Conservation (phyloP, 306 rosid genomes). For the Leucaena leucocephala region DNA sequence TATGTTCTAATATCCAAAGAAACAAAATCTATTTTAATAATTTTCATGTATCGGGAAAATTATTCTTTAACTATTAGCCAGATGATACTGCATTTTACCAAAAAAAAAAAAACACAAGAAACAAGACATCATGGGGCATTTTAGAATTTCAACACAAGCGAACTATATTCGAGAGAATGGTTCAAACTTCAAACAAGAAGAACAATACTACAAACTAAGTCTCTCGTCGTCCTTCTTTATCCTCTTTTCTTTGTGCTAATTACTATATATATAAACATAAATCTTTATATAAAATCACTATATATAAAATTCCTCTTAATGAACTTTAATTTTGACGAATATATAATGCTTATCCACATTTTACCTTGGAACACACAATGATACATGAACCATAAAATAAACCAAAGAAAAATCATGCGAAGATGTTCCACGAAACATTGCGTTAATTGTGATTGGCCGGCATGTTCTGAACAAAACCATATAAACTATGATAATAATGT, state of each 20-base stretch:
- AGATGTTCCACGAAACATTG: background rate
- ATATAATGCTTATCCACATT: background rate
- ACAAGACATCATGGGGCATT: background rate
- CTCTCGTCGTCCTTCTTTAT: slow-evolving; percentile 13
- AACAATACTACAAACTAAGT: slow-evolving; percentile 22
- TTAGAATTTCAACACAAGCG: slow-evolving; percentile 36
- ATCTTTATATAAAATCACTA: background rate
- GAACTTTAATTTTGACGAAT: background rate
- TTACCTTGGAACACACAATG: background rate
- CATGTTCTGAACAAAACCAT: slow-evolving; percentile 15
- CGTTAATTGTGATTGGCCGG: slow-evolving; percentile 16
- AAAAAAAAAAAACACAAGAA: background rate
- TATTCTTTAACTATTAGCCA: too few species aligned
- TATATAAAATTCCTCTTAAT: background rate
- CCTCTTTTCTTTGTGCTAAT: slow-evolving; percentile 14
- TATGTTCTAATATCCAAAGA: too few species aligned
- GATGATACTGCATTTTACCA: too few species aligned
- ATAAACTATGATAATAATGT: background rate
- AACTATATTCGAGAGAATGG: slow-evolving; percentile 35
- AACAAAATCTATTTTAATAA: too few species aligned
- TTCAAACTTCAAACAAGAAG: slow-evolving; percentile 27
- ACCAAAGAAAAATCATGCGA: background rate
- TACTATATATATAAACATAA: too few species aligned
- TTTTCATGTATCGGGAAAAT: too few species aligned
- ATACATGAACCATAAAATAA: background rate